Evolutionary conservation across 148 eudicot species (phyloP).

Genomic region (Rhododendron vialii): DNA sequence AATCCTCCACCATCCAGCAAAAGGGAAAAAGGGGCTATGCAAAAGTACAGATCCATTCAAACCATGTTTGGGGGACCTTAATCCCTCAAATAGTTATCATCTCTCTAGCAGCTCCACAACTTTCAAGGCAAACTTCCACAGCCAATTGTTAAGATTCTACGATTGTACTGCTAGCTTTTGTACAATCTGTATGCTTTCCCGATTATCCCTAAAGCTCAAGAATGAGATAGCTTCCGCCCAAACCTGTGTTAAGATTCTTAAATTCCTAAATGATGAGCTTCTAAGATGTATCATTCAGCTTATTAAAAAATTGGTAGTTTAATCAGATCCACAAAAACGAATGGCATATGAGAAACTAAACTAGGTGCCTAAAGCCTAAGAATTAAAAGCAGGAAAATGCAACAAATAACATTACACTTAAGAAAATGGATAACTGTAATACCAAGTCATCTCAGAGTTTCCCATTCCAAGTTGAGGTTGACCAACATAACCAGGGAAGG

Average conservation of each 20-base stretch:
- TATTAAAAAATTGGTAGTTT: background rate
- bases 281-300: background rate
- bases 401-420: background rate
- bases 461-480: slow-evolving; percentile 69
- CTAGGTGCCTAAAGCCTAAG: background rate
- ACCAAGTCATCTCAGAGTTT: slow-evolving; percentile 98
- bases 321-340: background rate
- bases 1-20: background rate
- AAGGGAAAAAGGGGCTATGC: background rate
- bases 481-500: slow-evolving; percentile 97
- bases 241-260: background rate
- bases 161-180: background rate
- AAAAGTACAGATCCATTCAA: background rate
- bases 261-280: background rate
- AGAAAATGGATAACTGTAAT: background rate
- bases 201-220: background rate
- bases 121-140: too few species aligned
- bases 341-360: background rate
- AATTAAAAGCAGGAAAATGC: background rate
- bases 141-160: background rate
- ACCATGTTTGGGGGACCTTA: background rate
- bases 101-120: too few species aligned
- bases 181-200: background rate
- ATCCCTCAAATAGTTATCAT: background rate
- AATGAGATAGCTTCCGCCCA: background rate